Base-by-base conservation (phyloP, 2,329 filamentous ascomycete species). In the Trichoderma arundinaceum region DNA sequence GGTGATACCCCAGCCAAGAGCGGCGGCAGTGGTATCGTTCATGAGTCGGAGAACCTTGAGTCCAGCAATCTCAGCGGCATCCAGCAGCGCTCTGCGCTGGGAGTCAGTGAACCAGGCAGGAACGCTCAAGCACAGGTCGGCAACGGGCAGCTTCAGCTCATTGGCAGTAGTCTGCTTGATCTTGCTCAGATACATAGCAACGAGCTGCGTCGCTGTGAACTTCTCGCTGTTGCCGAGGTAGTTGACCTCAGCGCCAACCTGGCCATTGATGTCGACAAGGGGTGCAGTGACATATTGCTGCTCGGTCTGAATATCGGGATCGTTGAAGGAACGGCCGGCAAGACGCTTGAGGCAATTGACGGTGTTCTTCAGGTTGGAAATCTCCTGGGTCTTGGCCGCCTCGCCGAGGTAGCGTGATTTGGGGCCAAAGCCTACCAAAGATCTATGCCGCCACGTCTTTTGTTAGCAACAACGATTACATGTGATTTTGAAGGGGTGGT, bases 351-450 rank as follows among this genome's bases (percentile, higher is more conserved):
- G 87, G 72, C 88, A 94, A 79, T 88, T 85, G 82, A 99, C 92
- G 72, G 95, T 99, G 87, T 99, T 99, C 86, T 98, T 99, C 76
- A 98, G 88, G 86, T 99, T 99, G 76, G 94, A 97, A 78, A 97
- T 96, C 83, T 99, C 95, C 83, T 97, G 94, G 72, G 94, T 98
- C 88, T 98, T 98, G 72, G 95, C 95, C 66, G 92, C 81, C 84
- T 99, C 95, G 72, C 95, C 95, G 71, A 99, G 87, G 79, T 96
- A 96, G 83, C 95, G 91, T 80, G 87, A 89, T 83, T 96, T 97
- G 78, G 92, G 90, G 67, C 93, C 92, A 80, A 99, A 99, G 75
- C 92, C 94, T 74, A 99, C 95, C 71, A 99, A 85, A 69, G 95
- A 93, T 69, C 94, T 96, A 75, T 64, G 52, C 49, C 17, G 43